phyloP scores from a whole-genome alignment of 2,329 filamentous ascomycete genomes.

The Chaetomiaceae sp. region DNA sequence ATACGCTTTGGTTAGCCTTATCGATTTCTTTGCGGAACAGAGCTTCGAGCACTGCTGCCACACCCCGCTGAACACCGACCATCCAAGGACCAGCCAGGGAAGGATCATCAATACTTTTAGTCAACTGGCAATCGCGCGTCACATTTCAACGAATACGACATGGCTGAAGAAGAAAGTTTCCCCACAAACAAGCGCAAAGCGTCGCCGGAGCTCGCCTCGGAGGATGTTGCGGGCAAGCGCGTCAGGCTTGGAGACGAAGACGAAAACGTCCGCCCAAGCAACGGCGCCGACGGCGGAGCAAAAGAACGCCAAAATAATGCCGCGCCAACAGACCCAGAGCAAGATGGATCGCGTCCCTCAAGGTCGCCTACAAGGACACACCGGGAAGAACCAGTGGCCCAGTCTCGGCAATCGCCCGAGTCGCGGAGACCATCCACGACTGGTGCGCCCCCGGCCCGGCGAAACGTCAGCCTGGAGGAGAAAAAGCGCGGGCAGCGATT shows the following conservation, averaged over 20 bases:
- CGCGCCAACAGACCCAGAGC: background rate
- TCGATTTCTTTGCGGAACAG: no score
- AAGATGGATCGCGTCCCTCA: background rate
- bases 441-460: slow-evolving; percentile 32
- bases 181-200: slow-evolving; percentile 23
- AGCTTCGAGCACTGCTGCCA: no score
- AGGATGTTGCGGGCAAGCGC: slow-evolving; percentile 20
- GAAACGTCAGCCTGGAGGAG: slow-evolving; percentile 61
- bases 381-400: background rate
- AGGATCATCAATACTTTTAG: no score
- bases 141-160: no score
- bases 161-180: slow-evolving; percentile 8
- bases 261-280: background rate
- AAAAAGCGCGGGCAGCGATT: slow-evolving; percentile 79
- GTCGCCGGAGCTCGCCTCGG: slow-evolving; percentile 10
- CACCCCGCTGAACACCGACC: no score
- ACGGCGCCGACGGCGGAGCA: background rate
- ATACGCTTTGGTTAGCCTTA: no score
- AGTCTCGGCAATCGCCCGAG: slow-evolving; percentile 5
- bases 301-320: background rate
- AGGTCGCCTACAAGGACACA: background rate
- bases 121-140: no score
- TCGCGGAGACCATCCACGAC: slow-evolving; percentile 8
- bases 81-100: no score
- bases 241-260: slow-evolving; percentile 13